A percentile compares a stretch with the other conserved stretches of the same genome.
phyloP scores from a whole-genome alignment of 1,284 basidiomycete species.

The Ustilago trichophora region DNA sequence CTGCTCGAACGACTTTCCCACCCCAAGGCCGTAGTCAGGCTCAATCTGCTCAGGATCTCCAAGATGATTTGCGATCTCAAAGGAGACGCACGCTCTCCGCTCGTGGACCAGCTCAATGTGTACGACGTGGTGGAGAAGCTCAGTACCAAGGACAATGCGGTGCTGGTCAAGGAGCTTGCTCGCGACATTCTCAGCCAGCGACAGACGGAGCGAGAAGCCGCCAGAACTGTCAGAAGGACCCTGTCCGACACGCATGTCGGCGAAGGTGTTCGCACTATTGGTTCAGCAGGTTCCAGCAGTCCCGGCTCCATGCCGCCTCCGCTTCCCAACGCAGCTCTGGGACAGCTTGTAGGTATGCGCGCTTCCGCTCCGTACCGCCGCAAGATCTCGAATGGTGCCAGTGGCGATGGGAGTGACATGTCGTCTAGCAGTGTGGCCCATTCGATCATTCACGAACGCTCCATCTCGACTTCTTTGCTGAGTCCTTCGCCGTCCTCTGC shows the following conservation, averaged over 20 bases:
- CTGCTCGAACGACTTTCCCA: slow-evolving; percentile 82
- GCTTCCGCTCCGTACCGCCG: slow-evolving; percentile 41
- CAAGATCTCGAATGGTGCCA: slow-evolving; percentile 38
- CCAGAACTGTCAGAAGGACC: slow-evolving; percentile 36
- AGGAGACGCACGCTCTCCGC: slow-evolving; percentile 71
- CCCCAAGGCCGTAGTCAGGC: slow-evolving; percentile 83
- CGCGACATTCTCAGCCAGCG: slow-evolving; percentile 52
- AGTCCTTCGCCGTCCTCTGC: slow-evolving; percentile 13
- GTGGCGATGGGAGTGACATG: slow-evolving; percentile 14
- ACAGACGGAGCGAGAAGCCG: slow-evolving; percentile 13
- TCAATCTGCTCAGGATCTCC: slow-evolving; percentile 86
- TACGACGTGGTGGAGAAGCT: slow-evolving; percentile 53
- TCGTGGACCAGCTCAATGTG: slow-evolving; percentile 53
- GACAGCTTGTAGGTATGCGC: slow-evolving; percentile 27
- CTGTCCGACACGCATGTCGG: slow-evolving; percentile 45
- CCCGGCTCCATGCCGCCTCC: slow-evolving; percentile 19
- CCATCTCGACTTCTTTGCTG: slow-evolving; percentile 13
- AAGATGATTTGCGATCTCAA: slow-evolving; percentile 82
- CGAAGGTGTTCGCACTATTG: slow-evolving; percentile 14
- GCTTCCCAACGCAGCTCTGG: slow-evolving; percentile 10
- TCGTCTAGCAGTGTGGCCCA: slow-evolving; percentile 22
- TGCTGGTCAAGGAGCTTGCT: slow-evolving; percentile 72
- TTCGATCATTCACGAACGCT: slow-evolving; percentile 38
- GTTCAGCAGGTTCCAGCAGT: slow-evolving; percentile 6
- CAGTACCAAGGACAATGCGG: slow-evolving; percentile 48